Evolutionary conservation across 148 eudicot species (phyloP), one percentile per base, ranked within the genome.

Genomic region (Rheum nobile): DNA sequence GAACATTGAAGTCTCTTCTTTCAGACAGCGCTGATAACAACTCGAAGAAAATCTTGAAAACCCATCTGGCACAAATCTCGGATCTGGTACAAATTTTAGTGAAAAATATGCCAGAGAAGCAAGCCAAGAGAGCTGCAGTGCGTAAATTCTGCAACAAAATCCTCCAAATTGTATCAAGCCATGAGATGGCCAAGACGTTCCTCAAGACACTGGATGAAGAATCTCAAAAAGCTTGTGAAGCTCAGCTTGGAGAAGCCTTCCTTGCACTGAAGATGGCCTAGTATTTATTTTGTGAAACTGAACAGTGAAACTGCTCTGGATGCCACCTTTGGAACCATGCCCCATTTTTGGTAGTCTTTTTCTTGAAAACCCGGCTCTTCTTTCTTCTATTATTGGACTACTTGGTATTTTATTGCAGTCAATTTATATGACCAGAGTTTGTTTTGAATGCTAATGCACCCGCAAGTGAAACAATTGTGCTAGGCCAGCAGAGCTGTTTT

Each of bases 31-130:
- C 31, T 75, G 77, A 37, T 14, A 78, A 48, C 4, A 79, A 71
- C 43, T 77, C 76, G 47, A 84, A 75, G 43, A 86, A 76, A 76
- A 75, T 81, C 71, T 76, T 88, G 76, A 84, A 85, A 65, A 75
- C 74, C 69, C 84, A 85, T 79, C 72, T 91, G 72, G 77, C 87
- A 1, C 74, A 83, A 73, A 77, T 95, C 4, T 39, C 86, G 65
- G 78, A 77, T 71, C 78, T 95, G 44, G 76, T 91, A 37, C 77
- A 86, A 67, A 86, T 85, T 75, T 75, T 95, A 72, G 87, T 84
- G 46, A 76, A 77, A 2, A 80, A 88, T 72, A 86, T 90, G 90
- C 96, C 99, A 0, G 91, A 90, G 57, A 95, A 95, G 83, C 93
- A 90, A 75, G 72, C 94, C 1, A 83, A 88, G 80, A 78, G 88